Percentiles rank a stretch among this genome's conserved stretches.
These are phyloP conservation scores for Stemphylium beticola DNA, from an alignment of 2,329 filamentous ascomycete species.

Conservation along the genomic window DNA sequence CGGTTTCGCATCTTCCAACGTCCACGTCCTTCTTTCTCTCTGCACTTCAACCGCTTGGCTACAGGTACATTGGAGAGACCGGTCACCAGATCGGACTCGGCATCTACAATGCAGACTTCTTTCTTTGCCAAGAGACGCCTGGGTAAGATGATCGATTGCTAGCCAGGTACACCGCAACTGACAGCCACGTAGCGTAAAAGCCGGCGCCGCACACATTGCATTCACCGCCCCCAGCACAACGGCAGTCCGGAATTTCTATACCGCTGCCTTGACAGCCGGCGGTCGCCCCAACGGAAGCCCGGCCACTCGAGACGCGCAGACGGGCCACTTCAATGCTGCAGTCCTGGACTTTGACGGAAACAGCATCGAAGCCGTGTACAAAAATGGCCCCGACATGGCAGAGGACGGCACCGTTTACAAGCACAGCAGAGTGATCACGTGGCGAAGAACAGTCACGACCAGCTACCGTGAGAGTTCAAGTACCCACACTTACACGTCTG, in stretches of 20 bases:
- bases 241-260: conserved; percentile 74
- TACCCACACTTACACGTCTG: conserved; percentile 37
- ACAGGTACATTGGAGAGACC: conserved; percentile 71
- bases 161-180: conserved; percentile 28
- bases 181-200: conserved; percentile 49
- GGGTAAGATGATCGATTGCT: conserved; percentile 53
- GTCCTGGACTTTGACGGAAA: conserved; percentile 83
- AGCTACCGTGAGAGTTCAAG: conserved; percentile 42
- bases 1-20: conserved; percentile 77
- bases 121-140: conserved; percentile 66
- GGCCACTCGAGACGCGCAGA: conserved; percentile 58
- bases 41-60: conserved; percentile 77
- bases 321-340: conserved; percentile 66
- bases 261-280: conserved; percentile 70
- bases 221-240: conserved; percentile 71
- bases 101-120: conserved; percentile 66
- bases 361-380: conserved; percentile 77
- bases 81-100: conserved; percentile 68
- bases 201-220: conserved; percentile 66
- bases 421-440: conserved; percentile 54
- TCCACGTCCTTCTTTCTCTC: conserved; percentile 85
- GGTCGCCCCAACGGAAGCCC: conserved; percentile 65
- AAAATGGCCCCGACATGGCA: conserved; percentile 49
- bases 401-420: conserved; percentile 51
- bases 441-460: conserved; percentile 41